Evolutionary conservation across 306 rosid species (phyloP), one percentile per base, ranked within the genome.

Genomic region (Malus sylvestris): DNA sequence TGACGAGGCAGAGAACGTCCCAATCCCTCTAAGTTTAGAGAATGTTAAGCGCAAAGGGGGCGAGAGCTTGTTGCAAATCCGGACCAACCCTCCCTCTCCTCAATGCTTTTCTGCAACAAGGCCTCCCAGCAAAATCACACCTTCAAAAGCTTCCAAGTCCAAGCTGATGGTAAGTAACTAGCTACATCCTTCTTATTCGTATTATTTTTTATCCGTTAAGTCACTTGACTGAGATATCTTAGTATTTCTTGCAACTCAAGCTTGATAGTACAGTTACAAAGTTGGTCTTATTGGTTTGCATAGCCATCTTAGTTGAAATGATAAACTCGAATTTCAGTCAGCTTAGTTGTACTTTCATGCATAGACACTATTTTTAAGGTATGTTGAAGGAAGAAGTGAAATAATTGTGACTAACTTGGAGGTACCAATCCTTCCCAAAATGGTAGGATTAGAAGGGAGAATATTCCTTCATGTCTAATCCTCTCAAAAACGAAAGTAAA

Each of bases 51-150:
- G 49, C 73, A 88, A 78, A 81, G 85, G 82, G 46, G 90, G 86
- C 8, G 90, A 86, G 64, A 74, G 27, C 15, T 61, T 82, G 67
- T 75, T 83, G 68, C 91, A 88, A 70, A 86, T 95, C 77, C 83
- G 97, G 52, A 91, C 97, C 62, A 91, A 91, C 77, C 99, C 99
- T 79, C 99, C 99, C 40, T 90, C 99, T 74, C 99, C 99, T 66
- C 97, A 95, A 83, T 92, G 99, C 89, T 95, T 95, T 87, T 95
- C 97, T 58, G 85, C 81, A 11, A 25, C 78, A 52, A 84, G 72
- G 59, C 83, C 79, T 45, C 81, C 82, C 25, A 76, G 66, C 30
- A 91, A 85, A 82, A 38, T 76, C 38, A 81, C 82, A 49, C 78
- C 88, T 71, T 76, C 89, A 72, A 81, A 83, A 86, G 67, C 82